phyloP scores from a whole-genome alignment of 805 yeast species.

The Nakazawaea sp. region DNA sequence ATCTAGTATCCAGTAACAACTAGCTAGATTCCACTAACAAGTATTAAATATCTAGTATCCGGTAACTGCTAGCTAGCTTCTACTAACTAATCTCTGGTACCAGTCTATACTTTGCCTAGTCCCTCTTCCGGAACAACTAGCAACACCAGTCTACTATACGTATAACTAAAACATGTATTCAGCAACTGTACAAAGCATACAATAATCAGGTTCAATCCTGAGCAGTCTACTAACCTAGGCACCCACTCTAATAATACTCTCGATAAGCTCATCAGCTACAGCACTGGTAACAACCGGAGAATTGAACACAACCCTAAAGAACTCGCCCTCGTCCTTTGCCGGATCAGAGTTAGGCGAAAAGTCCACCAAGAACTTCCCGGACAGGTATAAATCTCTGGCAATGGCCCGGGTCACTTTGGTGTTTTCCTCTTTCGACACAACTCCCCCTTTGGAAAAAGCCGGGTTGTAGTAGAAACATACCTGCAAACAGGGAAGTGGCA shows the following conservation, averaged over 20 bases:
- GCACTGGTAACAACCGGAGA: constrained; percentile 55
- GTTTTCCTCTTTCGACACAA: constrained; percentile 26
- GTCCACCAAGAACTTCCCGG: constrained; percentile 69
- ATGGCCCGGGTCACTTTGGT: constrained; percentile 56
- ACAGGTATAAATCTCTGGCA: constrained; percentile 49
- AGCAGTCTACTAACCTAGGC: no score
- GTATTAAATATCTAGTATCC: no score
- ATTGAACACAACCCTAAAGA: constrained; percentile 78
- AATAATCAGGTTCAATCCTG: no score
- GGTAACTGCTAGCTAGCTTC: no score
- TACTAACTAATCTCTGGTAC: no score
- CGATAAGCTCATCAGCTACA: constrained; percentile 31
- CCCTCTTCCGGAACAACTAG: no score
- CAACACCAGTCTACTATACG: no score
- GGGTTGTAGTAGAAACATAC: constrained; percentile 76
- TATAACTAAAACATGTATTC: no score
- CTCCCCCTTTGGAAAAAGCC: constrained; percentile 15
- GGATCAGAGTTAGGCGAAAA: constrained; percentile 62
- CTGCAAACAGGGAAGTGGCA: constrained; percentile 72
- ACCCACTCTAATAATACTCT: constrained; percentile 23
- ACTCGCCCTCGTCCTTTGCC: constrained; percentile 48
- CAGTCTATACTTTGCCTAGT: no score
- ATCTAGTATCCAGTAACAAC: no score
- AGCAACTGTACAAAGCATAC: no score
- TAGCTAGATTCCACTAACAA: no score